These are phyloP conservation scores for Croton laevigatus DNA, from an alignment of 441 rosid genomes.

Conservation along the genomic window DNA sequence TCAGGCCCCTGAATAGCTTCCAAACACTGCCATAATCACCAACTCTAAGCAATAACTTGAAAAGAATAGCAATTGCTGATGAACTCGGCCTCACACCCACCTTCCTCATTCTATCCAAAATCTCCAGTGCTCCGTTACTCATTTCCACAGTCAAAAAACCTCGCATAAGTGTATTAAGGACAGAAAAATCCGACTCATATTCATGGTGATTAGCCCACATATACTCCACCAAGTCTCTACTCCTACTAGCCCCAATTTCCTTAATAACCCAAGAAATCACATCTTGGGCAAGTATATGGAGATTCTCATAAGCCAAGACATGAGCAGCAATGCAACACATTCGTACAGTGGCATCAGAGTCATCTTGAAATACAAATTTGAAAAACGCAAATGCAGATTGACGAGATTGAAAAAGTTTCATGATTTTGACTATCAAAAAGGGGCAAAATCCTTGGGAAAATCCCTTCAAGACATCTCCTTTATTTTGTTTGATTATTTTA, in stretches of 20 bases:
- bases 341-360: slow-evolving; percentile 35
- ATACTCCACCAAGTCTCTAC: slow-evolving; percentile 44
- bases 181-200: slow-evolving; percentile 54
- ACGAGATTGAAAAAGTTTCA: slow-evolving; percentile 43
- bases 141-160: slow-evolving; percentile 47
- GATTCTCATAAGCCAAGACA: slow-evolving; percentile 43
- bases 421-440: slow-evolving; percentile 34
- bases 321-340: slow-evolving; percentile 53
- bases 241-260: slow-evolving; percentile 44
- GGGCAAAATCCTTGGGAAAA: slow-evolving; percentile 47
- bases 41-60: slow-evolving; percentile 50
- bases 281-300: slow-evolving; percentile 58
- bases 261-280: slow-evolving; percentile 50
- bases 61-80: slow-evolving; percentile 53
- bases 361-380: slow-evolving; percentile 44
- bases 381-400: slow-evolving; percentile 60
- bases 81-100: slow-evolving; percentile 41
- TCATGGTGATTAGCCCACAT: slow-evolving; percentile 51
- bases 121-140: slow-evolving; percentile 40
- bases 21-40: slow-evolving; percentile 60
- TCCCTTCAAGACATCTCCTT: slow-evolving; percentile 31
- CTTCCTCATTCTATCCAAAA: slow-evolving; percentile 53
- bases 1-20: slow-evolving; percentile 63
- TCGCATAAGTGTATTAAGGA: slow-evolving; percentile 63
- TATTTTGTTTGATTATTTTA: slow-evolving; percentile 38